Base-by-base conservation (phyloP, 2,329 filamentous ascomycete genomes). In the Ceratocystiopsis sp. region DNA sequence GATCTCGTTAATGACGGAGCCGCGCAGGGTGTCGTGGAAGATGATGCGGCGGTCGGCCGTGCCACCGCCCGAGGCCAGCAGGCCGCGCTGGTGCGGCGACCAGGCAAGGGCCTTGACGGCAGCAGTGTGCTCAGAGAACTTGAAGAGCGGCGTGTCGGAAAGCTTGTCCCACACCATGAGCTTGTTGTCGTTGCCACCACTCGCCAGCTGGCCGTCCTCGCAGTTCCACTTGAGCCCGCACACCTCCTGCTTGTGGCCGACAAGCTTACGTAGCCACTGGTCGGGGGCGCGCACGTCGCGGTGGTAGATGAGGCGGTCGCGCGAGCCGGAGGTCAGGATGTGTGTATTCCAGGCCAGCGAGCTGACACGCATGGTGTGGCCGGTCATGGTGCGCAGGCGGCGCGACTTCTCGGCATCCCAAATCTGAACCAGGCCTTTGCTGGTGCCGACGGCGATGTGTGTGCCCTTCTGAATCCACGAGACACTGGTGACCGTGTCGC, bases 391-490 rank as follows among this genome's bases (percentile, higher is more conserved):
- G 51, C 91, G 76, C 46, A 98, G 62, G 40, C 89, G 75, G 47
- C 89, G 76, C 49, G 81, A 77, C 57, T 81, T 80, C 55, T 93
- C 83, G 2, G 89, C 91, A 61, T 98, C 91, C 84, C 89, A 98
- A 38, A 98, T 96, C 57, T 96, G 87, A 3, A 98, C 87, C 34
- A 93, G 70, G 7, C 91, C 91, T 62, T 93, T 93, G 38, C 84
- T 82, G 2, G 91, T 98, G 37, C 91, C 91, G 52, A 98, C 93
- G 4, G 91, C 84, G 44, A 98, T 74, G 61, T 98, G 91, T 0
- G 89, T 94, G 35, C 91, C 91, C 64, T 91, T 79, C 61, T 98
- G 91, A 53, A 98, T 98, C 91, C 91, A 98, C 45, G 82, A 93
- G 12, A 98, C 91, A 53, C 87, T 95, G 3, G 91, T 98, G 1